Conservation (phyloP, 495 filamentous ascomycete genomes). For the Rhypophila decipiens region DNA sequence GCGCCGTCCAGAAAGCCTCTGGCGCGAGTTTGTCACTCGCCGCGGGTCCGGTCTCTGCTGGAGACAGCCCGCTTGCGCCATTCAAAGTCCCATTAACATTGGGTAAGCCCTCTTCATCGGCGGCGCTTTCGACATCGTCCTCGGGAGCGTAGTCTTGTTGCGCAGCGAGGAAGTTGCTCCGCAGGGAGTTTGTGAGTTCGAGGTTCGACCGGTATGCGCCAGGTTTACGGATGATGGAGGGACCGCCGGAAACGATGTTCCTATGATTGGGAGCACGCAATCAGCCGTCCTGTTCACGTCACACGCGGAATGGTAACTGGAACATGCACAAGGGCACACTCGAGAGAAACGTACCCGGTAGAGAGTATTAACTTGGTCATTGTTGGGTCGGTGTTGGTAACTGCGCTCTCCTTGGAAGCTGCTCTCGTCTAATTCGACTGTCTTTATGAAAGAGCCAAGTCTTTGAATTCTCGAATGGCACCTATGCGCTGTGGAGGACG, state of each 20-base stretch:
- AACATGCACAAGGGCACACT: constrained; percentile 2
- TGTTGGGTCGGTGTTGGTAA: background rate
- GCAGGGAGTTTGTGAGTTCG: constrained; percentile 80
- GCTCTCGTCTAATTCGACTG: background rate
- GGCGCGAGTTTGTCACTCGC: constrained; percentile 19
- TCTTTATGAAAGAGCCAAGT: too few species aligned
- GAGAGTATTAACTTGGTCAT: constrained; percentile 83
- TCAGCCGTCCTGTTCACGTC: constrained; percentile 10
- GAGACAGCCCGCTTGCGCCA: constrained; percentile 35
- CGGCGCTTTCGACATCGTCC: constrained; percentile 42
- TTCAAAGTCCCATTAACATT: constrained; percentile 41
- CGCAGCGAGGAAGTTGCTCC: constrained; percentile 67
- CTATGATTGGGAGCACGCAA: constrained; percentile 35
- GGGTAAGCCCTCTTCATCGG: constrained; percentile 1
- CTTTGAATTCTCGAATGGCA: too few species aligned
- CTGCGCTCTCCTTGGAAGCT: background rate
- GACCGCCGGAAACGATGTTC: constrained; percentile 76
- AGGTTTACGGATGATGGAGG: constrained; percentile 73
- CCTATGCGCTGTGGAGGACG: background rate
- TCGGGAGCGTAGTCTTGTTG: constrained; percentile 52
- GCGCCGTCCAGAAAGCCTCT: constrained; percentile 56
- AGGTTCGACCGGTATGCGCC: constrained; percentile 74
- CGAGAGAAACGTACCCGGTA: constrained; percentile 61
- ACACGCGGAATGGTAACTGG: constrained; percentile 6
- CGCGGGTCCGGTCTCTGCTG: constrained; percentile 29